Evolutionary conservation across 805 yeast species (phyloP), one percentile per base, ranked within the genome.

Genomic region (Suhomyces pyralidae): DNA sequence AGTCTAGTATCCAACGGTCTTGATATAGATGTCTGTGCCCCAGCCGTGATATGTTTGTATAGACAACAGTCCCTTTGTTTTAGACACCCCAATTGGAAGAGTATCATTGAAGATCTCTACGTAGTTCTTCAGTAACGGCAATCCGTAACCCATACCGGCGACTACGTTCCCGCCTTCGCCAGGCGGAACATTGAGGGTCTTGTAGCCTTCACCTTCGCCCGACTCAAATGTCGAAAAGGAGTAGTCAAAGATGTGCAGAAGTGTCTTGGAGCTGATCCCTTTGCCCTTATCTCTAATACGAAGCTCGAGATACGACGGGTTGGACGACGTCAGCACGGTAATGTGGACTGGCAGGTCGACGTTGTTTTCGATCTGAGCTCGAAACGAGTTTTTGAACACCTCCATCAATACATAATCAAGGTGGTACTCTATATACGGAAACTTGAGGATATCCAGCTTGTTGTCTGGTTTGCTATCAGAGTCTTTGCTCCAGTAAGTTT

Each of bases 101-200:
- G 73, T 67, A 49, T 70, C 75, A 55, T 74, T 73, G 57, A 75
- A 75, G 2, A 73, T 68, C 59, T 75, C 78, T 17, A 74, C 64
- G 58, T 75, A 75, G 56, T 67, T 69, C 56, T 71, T 74, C 74
- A 92, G 88, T 56, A 93, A 73, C 6, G 98, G 98, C 51, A 93
- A 69, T 0, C 99, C 99, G 65, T 90, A 93, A 0, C 98, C 98
- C 88, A 94, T 88, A 0, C 99, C 99, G 0, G 97, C 97, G 34
- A 93, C 83, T 7, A 80, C 74, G 60, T 80, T 80, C 1, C 88
- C 86, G 1, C 86, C 86, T 22, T 79, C 77, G 1, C 91, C 92
- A 0, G 91, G 92, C 32, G 87, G 84, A 26, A 81, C 81, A 60
- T 87, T 86, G 51, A 84, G 68, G 0, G 88, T 83, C 60, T 80